Base-by-base conservation (phyloP, 2,329 filamentous ascomycete genomes). In the Cladosporium sphaerospermum region DNA sequence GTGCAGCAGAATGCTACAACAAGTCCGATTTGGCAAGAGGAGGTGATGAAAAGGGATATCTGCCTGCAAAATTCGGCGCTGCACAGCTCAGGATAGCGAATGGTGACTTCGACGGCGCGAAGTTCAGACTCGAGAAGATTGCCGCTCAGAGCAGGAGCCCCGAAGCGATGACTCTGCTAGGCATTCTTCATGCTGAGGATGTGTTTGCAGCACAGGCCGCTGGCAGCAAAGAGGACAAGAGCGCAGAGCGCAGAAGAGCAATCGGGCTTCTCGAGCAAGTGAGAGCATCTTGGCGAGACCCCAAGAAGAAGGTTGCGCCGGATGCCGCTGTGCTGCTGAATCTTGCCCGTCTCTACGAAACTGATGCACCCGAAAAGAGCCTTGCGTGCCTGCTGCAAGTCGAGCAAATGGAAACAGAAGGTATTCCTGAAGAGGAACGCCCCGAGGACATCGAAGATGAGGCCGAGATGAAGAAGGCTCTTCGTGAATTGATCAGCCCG, bases 11-110 rank as follows among this genome's bases (percentile, higher is more conserved):
- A 63, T 95, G 86, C 69, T 99, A 99, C 71, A 83, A 84, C 52
- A 85, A 88, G 61, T 88, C 95, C 1, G 93, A 99, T 67, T 88
- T 95, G 68, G 91, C 93, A 36, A 82, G 93, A 62, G 92, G 92
- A 63, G 92, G 91, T 40, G 79, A 87, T n/a, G 92, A 97, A 57
- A 86, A 84, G 58, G 92, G 93, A 42, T 96, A 89, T 63, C 76
- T 96, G 45, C 93, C 95, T 0, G 93, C 93, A 46, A 97, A 97
- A 67, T 95, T 99, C 65, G 95, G 93, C 52, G 82, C 85, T 16
- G 91, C 93, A 1, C 93, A 99, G 72, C 81, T 97, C 62, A 87
- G 89, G 36, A 88, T 96, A 18, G 69, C 91, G 51, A 88, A 86
- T 70, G 84, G 86, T 57, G 91, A 97, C 65, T 80, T 89, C 32